Base-by-base conservation (phyloP, 78 protist species). In the Dictyostelium intermedium region DNA sequence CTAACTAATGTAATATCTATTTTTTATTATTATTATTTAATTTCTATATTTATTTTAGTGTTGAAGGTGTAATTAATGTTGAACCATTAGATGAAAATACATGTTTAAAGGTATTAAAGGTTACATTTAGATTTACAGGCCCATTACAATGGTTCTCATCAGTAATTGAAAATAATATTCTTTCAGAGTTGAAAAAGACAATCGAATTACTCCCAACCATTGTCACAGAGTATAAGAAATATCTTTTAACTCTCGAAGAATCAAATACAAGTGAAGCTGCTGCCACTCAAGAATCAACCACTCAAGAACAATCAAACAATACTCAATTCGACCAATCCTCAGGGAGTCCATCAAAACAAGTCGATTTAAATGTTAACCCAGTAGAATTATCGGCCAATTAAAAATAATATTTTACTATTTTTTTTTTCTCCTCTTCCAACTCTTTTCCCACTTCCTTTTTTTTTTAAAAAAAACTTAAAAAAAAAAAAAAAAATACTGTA, bases 131-230 rank as follows among this genome's bases (percentile, higher is more conserved):
- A 69, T 89, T 89, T 41, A 80, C 93, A 32, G 93, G 93, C n/a
- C 82, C 93, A 80, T 83, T 89, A 56, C 86, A 89, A 80, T 89
- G 93, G 93, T 80, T 89, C 30, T 80, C 87, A 16, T 89, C 93
- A 43, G 82, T 89, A 20, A 89, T 89, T 35, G 93, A 89, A 50
- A 80, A 39, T 63, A 89, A 80, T 43, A 89, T 89, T 80, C 69
- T 89, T 30, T 63, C 93, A 16, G 93, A 89, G 34, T 69, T 89
- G 76, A 89, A 89, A 34, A 89, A 89, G 60, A 80, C 93, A 3
- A 70, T 70, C 37, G 85, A 78, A 20, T 34, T 39, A 32, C 56
- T 89, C 8, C 93, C 93, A 78, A 80, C 74, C 14, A 80, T 89
- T 18, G 82, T 89, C 37, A 20, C 13, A 25, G 93, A 79, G 1